Evolutionary conservation across 2,329 filamentous ascomycete genomes (phyloP), one percentile per base, ranked within the genome.

Genomic region (Chaetomium sp.): DNA sequence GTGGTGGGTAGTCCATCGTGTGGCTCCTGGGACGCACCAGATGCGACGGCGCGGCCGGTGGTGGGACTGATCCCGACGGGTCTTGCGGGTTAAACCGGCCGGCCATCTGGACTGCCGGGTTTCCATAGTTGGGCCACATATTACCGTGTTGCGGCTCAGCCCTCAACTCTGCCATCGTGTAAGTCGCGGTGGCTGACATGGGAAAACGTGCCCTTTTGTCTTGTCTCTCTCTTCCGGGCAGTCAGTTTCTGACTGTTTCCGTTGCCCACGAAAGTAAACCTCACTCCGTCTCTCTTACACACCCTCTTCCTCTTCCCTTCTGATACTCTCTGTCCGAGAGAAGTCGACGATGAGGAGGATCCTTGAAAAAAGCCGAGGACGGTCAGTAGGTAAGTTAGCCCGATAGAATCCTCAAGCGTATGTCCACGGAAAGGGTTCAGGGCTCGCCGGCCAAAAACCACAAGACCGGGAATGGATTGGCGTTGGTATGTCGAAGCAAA

Each of bases 141-240:
- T 74, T 76, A 65, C 76, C 74, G 70, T 82, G 80, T 68, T 76
- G 71, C 66, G 79, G 72, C 71, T 84, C 80, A 68, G 74, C 72
- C 76, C 82, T 82, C 74, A 84, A 69, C 69, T 83, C 80, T 78
- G 80, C 79, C 80, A 84, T 83, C 73, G 79, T 77, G 70, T 82
- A 81, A 63, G 79, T 79, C 70, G 79, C 72, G 67, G 78, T 78
- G 73, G 79, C 79, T 75, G 80, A 81, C 79, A 82, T 82, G 77
- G 72, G 77, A 74, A 68, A 78, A 79, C 80, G 67, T 27, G 19
- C 19, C 19, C 19, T 27, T 2, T 27, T 27, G 19, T 27, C 19
- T 27, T 27, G 19, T 27, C 19, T 27, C 19, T 27, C 74, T 75
- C 35, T 67, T 58, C 63, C 54, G 59, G 43, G 49, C 46, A 52